Conservation (phyloP, 129 eudicot genomes). For the Cynara cardunculus region DNA sequence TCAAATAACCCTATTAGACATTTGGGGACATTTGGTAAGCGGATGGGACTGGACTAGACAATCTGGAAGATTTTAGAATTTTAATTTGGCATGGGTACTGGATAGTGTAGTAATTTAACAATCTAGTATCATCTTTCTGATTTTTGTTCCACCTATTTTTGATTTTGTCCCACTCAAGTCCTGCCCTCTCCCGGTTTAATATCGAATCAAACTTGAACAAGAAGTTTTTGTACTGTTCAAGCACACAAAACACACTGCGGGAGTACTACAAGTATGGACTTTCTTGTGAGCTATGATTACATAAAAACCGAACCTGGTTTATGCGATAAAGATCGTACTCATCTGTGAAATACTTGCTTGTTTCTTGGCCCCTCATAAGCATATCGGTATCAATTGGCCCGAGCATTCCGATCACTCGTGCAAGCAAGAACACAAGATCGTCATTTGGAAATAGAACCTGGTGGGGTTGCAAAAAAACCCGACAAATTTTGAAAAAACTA, state of each 20-base stretch:
- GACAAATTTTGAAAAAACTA: neutral
- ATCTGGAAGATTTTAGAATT: neutral
- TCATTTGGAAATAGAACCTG: conserved; percentile 97
- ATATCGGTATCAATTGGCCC: conserved; percentile 88
- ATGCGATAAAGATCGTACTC: conserved; percentile 68
- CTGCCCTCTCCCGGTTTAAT: neutral
- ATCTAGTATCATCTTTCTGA: neutral
- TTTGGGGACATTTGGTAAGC: neutral
- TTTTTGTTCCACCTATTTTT: neutral
- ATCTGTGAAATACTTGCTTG: conserved; percentile 75
- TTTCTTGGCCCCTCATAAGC: conserved; percentile 77
- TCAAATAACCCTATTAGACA: neutral
- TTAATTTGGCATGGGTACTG: neutral
- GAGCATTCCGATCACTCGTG: conserved; percentile 72
- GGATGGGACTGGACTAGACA: neutral
- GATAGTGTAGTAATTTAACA: neutral
- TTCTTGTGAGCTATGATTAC: neutral
- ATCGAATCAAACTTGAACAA: neutral
- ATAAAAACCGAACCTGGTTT: conserved; percentile 55
- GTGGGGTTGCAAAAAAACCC: neutral
- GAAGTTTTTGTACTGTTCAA: neutral
- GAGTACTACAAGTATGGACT: neutral
- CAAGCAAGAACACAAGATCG: conserved; percentile 59
- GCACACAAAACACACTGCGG: neutral
- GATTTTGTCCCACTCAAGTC: neutral